Evolutionary conservation across 495 filamentous ascomycete genomes (phyloP).

Genomic region (Tuber umbilicatum): DNA sequence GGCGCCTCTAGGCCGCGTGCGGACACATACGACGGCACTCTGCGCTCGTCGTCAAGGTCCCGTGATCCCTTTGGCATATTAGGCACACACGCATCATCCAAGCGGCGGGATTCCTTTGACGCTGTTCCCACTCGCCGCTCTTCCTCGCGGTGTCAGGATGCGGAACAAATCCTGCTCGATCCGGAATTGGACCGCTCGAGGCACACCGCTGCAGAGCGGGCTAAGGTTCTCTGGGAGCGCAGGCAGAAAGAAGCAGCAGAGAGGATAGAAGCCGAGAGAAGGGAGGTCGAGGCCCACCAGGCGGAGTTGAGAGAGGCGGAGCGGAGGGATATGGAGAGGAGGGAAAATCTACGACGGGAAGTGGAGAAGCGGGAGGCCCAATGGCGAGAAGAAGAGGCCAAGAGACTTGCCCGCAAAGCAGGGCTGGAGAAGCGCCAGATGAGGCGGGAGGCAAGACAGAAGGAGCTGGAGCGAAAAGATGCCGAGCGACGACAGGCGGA

Average conservation of each 20-base stretch:
- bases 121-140: neutral
- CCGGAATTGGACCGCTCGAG: neutral
- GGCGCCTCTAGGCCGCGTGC: neutral
- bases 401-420: neutral
- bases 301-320: slow-evolving; percentile 6
- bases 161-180: neutral
- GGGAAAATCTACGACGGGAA: neutral
- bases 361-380: neutral
- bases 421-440: neutral
- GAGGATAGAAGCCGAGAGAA: neutral
- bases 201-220: neutral
- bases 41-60: neutral
- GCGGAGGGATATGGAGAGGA: neutral
- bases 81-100: neutral
- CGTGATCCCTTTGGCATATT: neutral
- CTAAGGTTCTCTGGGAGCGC: neutral
- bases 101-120: neutral
- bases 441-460: neutral
- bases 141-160: neutral
- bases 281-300: neutral
- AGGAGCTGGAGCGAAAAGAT: neutral
- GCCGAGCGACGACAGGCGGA: neutral
- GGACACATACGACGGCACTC: neutral
- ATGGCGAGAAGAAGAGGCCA: slow-evolving; percentile 2
- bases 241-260: slow-evolving; percentile 1